Conservation (phyloP, 495 filamentous ascomycete species). For the Neurospora sp. region DNA sequence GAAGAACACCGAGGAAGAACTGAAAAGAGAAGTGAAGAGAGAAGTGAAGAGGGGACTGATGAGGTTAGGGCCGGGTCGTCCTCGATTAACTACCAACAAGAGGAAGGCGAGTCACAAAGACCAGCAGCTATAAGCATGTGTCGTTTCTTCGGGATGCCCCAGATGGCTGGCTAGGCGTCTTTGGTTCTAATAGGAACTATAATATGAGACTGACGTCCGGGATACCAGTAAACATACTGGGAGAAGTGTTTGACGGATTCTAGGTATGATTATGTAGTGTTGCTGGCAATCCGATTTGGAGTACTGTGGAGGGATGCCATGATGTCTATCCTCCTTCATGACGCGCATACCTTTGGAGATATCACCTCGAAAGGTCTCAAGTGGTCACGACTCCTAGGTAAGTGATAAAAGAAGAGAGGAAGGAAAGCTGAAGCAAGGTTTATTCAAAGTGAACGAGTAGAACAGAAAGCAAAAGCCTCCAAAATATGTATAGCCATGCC, state of each 20-base stretch:
- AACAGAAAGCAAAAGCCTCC: background rate
- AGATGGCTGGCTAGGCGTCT: background rate
- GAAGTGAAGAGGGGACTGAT: background rate
- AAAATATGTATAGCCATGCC: background rate
- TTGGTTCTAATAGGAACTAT: background rate
- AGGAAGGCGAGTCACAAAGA: background rate
- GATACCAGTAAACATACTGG: background rate
- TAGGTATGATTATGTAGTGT: background rate
- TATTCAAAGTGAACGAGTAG: background rate
- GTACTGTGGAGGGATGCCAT: background rate
- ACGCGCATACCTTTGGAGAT: background rate
- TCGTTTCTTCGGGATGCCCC: background rate
- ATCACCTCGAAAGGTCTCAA: background rate
- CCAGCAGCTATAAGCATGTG: background rate
- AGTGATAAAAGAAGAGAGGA: background rate
- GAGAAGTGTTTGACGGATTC: background rate
- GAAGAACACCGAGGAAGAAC: background rate
- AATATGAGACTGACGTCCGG: background rate
- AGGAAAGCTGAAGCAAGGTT: background rate
- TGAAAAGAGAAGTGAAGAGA: background rate
- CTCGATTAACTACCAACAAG: background rate
- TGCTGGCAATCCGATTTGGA: background rate
- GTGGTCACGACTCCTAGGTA: background rate
- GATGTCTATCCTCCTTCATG: background rate
- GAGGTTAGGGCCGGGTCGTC: background rate